Evolutionary conservation across 1,284 basidiomycete species (phyloP), one percentile per base, ranked within the genome.

Genomic region (Rhodotorula mucilaginosa): DNA sequence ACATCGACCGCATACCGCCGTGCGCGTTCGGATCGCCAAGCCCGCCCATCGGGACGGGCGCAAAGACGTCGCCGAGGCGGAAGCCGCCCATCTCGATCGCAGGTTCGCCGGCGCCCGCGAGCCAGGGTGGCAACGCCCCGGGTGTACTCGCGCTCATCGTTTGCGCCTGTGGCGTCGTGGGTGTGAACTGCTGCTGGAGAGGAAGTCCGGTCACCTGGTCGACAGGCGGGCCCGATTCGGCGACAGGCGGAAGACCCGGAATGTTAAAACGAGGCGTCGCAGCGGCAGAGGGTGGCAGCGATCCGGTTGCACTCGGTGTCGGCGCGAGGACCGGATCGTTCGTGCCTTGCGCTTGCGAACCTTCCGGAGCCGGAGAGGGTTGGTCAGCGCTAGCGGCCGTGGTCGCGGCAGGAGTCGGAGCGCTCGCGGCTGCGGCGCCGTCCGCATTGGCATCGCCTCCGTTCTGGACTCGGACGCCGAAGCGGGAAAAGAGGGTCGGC

Each of bases 401-500:
- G 23, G n/a, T n/a, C 16, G 56, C 31, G 34, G 48, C 67, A 16
- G 67, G 67, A 7, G 67, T 68, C 1, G 31, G 56, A 8, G 29
- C 34, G n/a, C 29, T 39, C n/a, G 54, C 56, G 12, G 49, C 8
- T 8, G n/a, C 61, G 54, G 56, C 56, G 10, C 39, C 47, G 49
- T 57, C 54, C 21, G 52, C 58, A 12, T 61, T 61, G 44, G n/a
- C 46, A 18, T 64, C 26, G 4, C 54, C 29, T 1, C 10, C 29
- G 18, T 56, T n/a, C 29, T n/a, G 29, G 2, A 34, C 39, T 2
- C 70, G 70, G 3, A 72, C 70, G 31, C 70, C 70, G 31, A 68
- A 68, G 29, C 70, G 70, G 8, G 70, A 68, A n/a, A 74, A 65
- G 18, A 74, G 59, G 6, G 71, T 71, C 39, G 71, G 74, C 51